Percentiles rank a stretch among this genome's conserved stretches.
phyloP scores from a whole-genome alignment of 2,329 filamentous ascomycete species.

The Aurifilum marmelostoma region DNA sequence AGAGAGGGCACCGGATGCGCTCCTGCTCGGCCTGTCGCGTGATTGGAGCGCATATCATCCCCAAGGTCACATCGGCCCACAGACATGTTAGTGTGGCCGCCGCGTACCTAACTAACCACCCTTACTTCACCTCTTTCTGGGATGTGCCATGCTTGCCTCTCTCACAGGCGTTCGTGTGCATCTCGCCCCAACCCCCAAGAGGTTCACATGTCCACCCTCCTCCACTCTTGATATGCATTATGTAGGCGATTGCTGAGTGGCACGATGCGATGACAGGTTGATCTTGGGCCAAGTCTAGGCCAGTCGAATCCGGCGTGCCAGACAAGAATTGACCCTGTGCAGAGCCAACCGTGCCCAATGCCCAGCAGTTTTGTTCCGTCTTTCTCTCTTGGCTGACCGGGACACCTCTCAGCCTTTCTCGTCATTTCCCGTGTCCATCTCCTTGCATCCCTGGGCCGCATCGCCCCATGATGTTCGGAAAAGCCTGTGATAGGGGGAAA shows the following conservation, averaged over 20 bases:
- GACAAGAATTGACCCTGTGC: background rate
- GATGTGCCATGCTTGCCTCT: background rate
- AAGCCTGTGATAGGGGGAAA: conserved; percentile 28
- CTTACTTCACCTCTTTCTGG: background rate
- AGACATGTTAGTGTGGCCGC: background rate
- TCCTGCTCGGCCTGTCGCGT: conserved; percentile 11
- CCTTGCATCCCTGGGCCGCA: background rate
- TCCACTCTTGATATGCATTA: background rate
- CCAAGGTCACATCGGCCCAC: conserved; percentile 19
- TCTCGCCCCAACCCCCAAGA: background rate
- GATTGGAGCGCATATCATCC: conserved; percentile 28
- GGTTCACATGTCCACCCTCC: background rate
- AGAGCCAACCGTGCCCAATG: background rate
- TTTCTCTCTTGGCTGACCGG: background rate
- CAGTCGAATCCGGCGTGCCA: background rate
- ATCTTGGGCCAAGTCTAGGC: background rate
- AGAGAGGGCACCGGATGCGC: conserved; percentile 10
- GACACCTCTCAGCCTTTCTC: background rate
- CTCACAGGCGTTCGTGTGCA: background rate
- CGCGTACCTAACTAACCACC: background rate
- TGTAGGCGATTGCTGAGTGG: background rate
- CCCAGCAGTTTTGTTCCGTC: background rate
- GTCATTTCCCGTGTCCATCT: background rate
- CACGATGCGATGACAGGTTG: background rate
- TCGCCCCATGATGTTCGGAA: conserved; percentile 13